These are phyloP conservation scores for Eragrostis nindensis DNA, from an alignment of 176 grass and related monocot species.

Conservation along the genomic window DNA sequence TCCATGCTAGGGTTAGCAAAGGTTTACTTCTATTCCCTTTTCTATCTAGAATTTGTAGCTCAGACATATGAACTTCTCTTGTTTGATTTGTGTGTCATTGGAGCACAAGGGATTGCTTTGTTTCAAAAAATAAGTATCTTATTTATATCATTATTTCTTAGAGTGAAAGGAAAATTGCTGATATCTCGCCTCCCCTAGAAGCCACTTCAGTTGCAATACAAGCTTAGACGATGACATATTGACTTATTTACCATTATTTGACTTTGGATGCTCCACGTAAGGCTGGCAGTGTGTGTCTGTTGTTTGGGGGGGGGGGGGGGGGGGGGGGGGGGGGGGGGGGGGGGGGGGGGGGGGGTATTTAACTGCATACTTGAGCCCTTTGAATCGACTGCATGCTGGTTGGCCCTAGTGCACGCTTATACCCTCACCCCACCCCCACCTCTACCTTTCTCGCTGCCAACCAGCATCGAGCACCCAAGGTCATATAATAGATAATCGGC, in stretches of 20 bases:
- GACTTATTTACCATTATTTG: not conserved
- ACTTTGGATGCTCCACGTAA: not conserved
- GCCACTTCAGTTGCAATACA: not conserved
- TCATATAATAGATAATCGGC: not conserved
- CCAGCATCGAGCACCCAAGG: not conserved
- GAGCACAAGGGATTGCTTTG: not conserved
- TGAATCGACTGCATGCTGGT: not conserved
- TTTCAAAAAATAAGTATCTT: not conserved
- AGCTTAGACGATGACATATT: not conserved
- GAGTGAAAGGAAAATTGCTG: not conserved
- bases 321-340: not conserved
- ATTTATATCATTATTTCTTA: slow-evolving; percentile 18
- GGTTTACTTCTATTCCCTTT: slow-evolving; percentile 48
- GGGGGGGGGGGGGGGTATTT: not conserved
- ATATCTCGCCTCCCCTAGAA: not conserved
- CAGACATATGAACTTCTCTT: not conserved
- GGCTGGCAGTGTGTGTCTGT: not conserved
- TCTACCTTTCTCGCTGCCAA: not conserved
- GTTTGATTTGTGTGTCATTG: slow-evolving; percentile 16
- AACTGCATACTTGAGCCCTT: not conserved
- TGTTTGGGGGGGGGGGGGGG: not conserved
- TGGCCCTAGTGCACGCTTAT: not conserved
- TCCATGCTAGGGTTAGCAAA: slow-evolving; percentile 76
- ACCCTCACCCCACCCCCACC: not conserved
- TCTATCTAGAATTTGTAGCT: slow-evolving; percentile 26